Evolutionary conservation across 345 rosid species (phyloP).

Genomic region (Alliaria petiolata): DNA sequence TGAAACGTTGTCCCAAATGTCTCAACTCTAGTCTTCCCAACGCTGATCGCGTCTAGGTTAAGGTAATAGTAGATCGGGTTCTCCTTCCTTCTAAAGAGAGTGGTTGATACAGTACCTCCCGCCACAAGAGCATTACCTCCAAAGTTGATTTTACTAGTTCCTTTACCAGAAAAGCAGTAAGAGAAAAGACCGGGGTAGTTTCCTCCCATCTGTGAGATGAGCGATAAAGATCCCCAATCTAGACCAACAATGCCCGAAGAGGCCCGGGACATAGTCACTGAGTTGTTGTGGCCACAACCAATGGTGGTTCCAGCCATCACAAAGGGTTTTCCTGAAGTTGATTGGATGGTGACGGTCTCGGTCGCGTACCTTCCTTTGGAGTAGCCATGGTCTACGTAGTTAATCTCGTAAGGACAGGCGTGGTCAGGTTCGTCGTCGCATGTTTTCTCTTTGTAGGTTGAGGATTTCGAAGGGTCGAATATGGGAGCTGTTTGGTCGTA

Average conservation of each 20-base stretch:
- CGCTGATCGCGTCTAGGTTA: constrained; percentile 16
- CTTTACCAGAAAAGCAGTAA: constrained; percentile 7
- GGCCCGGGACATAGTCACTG: neutral
- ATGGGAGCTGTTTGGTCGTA: neutral
- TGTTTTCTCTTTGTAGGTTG: neutral
- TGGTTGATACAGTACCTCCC: neutral
- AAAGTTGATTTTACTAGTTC: constrained; percentile 15
- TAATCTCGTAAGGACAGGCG: neutral
- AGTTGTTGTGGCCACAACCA: constrained; percentile 1
- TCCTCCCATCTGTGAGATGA: constrained; percentile 9
- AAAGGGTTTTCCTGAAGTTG: neutral
- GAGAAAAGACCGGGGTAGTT: neutral
- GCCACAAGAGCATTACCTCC: neutral
- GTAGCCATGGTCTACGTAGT: neutral
- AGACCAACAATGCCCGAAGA: constrained; percentile 8
- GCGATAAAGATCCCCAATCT: neutral
- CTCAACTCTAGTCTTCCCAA: neutral
- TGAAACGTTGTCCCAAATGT: constrained; percentile 17
- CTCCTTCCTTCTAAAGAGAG: neutral
- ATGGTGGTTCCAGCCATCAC: neutral
- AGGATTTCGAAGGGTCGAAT: constrained; percentile 4
- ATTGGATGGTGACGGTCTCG: neutral
- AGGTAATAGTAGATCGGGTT: neutral
- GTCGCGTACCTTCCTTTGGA: neutral
- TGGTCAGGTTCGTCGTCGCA: neutral